Conservation (phyloP, 371 early-diverging fungal species). For the Parasitella parasitica region DNA sequence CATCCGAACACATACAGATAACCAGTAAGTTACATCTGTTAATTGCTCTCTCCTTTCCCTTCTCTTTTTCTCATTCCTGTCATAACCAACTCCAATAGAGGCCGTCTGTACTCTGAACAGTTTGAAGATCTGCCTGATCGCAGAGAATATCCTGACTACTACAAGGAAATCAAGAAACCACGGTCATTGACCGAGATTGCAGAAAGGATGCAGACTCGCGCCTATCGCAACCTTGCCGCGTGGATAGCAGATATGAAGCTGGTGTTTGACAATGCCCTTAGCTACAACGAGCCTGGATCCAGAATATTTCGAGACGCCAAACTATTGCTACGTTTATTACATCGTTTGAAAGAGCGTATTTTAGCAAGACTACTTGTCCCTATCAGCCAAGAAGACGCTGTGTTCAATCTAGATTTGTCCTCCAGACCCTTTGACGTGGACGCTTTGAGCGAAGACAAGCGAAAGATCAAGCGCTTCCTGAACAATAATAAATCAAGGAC, state of each 20-base stretch:
- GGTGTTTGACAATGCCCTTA: constrained; percentile 77
- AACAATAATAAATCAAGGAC: constrained; percentile 22
- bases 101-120: constrained; percentile 66
- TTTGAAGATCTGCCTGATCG: constrained; percentile 79
- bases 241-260: constrained; percentile 67
- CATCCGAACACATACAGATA: constrained; percentile 42
- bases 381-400: constrained; percentile 36
- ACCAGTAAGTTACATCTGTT: constrained; percentile 43
- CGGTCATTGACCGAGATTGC: constrained; percentile 59
- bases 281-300: constrained; percentile 73
- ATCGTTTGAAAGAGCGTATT: constrained; percentile 45
- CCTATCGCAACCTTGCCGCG: constrained; percentile 60
- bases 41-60: too few species aligned
- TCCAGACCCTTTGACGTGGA: constrained; percentile 32
- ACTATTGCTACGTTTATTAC: constrained; percentile 43
- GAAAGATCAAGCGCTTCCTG: constrained; percentile 25
- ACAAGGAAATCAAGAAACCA: constrained; percentile 79
- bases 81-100: constrained; percentile 48
- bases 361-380: constrained; percentile 34
- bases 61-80: too few species aligned
- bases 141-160: constrained; percentile 90
- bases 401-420: constrained; percentile 24
- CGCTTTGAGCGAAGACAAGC: constrained; percentile 30
- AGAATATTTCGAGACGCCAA: constrained; percentile 71
- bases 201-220: constrained; percentile 53